These are phyloP conservation scores for Monosporascus cannonballus DNA, from an alignment of 2,329 filamentous ascomycete species.

Conservation along the genomic window DNA sequence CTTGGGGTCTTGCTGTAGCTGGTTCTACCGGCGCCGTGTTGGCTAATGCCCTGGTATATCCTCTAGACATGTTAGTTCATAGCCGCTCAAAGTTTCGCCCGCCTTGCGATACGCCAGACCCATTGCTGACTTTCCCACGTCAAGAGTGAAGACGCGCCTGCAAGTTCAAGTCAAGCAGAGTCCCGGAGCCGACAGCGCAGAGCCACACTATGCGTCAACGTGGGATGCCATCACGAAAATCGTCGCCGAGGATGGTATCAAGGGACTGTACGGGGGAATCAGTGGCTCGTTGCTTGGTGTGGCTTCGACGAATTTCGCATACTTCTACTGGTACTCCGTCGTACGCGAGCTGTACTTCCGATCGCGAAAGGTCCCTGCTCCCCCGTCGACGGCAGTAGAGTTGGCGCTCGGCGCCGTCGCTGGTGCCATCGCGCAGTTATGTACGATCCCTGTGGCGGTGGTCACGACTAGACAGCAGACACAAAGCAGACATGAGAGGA, in stretches of 20 bases:
- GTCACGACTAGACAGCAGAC: conserved; percentile 96
- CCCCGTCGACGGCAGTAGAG: conserved; percentile 76
- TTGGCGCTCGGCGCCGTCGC: conserved; percentile 79
- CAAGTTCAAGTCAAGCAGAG: conserved; percentile 83
- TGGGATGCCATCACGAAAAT: conserved; percentile 87
- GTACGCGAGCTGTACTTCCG: conserved; percentile 76
- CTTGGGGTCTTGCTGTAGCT: conserved; percentile 89
- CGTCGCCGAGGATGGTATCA: conserved; percentile 68
- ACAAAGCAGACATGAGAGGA: conserved; percentile 75
- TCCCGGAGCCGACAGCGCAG: conserved; percentile 37
- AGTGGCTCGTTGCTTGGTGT: conserved; percentile 82
- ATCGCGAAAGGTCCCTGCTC: conserved; percentile 39
- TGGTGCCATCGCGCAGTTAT: conserved; percentile 86
- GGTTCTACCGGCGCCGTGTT: conserved; percentile 90
- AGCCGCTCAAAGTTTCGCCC: conserved; percentile 2
- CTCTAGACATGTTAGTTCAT: conserved; percentile 79
- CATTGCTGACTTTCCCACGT: conserved; percentile 7
- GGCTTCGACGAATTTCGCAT: conserved; percentile 96
- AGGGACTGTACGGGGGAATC: conserved; percentile 85
- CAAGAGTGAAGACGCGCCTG: conserved; percentile 81
- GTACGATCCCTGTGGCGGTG: conserved; percentile 93
- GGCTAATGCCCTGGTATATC: conserved; percentile 93
- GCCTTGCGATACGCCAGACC: conserved; percentile 1
- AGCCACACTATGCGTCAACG: conserved; percentile 77
- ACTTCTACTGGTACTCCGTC: conserved; percentile 98